Evolutionary conservation across 163 green algal genomes (phyloP).

Genomic region (Scenedesmus sp.): DNA sequence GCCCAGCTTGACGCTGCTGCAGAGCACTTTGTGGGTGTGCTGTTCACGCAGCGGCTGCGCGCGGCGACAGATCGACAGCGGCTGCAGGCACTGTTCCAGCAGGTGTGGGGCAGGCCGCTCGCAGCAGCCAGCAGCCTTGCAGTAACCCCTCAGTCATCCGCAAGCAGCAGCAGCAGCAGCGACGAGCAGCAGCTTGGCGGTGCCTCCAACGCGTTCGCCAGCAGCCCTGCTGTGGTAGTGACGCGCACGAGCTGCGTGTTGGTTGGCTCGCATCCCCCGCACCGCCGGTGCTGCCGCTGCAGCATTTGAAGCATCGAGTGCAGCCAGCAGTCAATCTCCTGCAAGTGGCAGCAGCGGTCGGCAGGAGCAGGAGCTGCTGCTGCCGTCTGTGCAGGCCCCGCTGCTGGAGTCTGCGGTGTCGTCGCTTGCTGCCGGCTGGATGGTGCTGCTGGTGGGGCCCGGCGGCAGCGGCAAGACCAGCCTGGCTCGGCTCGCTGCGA

Average conservation of each 20-base stretch:
- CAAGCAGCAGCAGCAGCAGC: conserved; percentile 37
- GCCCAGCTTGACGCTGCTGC: conserved; percentile 64
- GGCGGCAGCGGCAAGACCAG: conserved; percentile 82
- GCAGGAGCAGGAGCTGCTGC: conserved; percentile 59
- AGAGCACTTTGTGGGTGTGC: conserved; percentile 80
- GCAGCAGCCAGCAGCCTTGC: conserved; percentile 15
- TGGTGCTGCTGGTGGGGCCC: conserved; percentile 90
- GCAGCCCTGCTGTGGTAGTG: background rate
- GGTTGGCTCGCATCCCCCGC: background rate
- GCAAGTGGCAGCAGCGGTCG: conserved; percentile 4
- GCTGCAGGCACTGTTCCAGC: conserved; percentile 67
- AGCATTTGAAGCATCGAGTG: no score
- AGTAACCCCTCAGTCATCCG: background rate
- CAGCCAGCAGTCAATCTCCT: background rate
- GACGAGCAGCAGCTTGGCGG: background rate
- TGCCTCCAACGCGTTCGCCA: background rate
- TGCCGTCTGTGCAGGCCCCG: conserved; percentile 74
- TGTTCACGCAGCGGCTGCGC: conserved; percentile 92
- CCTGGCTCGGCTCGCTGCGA: conserved; percentile 79
- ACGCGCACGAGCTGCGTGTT: conserved; percentile 10
- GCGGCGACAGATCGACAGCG: conserved; percentile 73
- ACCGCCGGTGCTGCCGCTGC: conserved; percentile 11
- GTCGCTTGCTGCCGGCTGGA: conserved; percentile 81
- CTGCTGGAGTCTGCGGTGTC: conserved; percentile 80
- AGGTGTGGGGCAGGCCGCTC: conserved; percentile 69